Conservation (phyloP, 1,284 basidiomycete species). For the Wallemia hederae region DNA sequence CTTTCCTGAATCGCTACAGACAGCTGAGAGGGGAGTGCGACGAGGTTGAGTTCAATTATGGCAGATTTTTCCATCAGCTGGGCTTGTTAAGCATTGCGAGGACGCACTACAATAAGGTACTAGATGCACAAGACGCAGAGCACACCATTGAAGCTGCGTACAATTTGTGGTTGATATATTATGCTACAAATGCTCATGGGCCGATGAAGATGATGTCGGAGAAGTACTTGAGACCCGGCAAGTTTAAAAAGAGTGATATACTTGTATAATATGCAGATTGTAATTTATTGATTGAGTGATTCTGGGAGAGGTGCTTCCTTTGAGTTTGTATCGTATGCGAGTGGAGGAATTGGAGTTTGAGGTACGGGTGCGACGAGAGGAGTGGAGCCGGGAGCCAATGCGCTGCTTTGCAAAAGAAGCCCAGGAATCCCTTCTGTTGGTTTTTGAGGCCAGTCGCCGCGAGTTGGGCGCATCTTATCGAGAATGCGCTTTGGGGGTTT, state of each 20-base stretch:
- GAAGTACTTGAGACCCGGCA: background rate
- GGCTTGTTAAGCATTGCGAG: slow-evolving; percentile 25
- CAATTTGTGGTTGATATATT: slow-evolving; percentile 55
- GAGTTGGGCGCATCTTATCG: background rate
- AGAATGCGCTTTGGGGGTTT: background rate
- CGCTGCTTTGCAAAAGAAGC: background rate
- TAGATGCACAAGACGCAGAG: slow-evolving; percentile 14
- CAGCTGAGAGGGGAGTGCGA: slow-evolving; percentile 26
- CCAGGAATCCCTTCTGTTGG: background rate
- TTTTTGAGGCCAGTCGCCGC: background rate
- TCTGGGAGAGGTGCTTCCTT: background rate
- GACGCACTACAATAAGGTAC: slow-evolving; percentile 47
- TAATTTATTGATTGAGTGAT: background rate
- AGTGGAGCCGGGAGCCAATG: background rate
- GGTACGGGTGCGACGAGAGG: background rate
- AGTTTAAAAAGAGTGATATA: background rate
- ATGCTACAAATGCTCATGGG: slow-evolving; percentile 32
- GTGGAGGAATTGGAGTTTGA: background rate
- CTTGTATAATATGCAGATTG: background rate
- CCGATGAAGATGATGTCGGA: slow-evolving; percentile 15
- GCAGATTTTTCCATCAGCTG: slow-evolving; percentile 51
- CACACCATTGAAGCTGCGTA: slow-evolving; percentile 38
- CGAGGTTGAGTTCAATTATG: slow-evolving; percentile 78
- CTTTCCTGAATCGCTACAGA: slow-evolving; percentile 49
- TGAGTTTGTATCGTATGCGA: too few relatives aligned